Conservation (phyloP, 495 filamentous ascomycete species). For the Cercophora newfieldiana region DNA sequence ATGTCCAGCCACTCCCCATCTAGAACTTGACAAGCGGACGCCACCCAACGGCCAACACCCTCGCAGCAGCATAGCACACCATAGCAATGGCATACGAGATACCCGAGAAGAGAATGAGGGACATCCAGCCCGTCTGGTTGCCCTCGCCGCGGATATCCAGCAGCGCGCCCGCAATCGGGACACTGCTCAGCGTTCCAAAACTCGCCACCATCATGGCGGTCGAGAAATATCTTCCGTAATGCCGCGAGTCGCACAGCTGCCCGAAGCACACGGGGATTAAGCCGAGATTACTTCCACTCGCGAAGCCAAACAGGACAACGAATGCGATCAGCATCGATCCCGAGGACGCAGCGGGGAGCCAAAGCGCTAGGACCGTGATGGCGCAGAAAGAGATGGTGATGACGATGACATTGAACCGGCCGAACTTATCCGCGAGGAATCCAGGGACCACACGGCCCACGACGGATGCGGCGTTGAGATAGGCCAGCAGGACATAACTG, state of each 20-base stretch:
- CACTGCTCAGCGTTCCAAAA: constrained; percentile 82
- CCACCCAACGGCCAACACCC: constrained; percentile 71
- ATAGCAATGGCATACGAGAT: constrained; percentile 62
- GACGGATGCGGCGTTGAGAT: constrained; percentile 57
- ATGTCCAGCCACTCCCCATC: too few relatives aligned
- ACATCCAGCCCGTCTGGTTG: constrained; percentile 53
- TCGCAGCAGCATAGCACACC: constrained; percentile 60
- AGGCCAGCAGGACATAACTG: constrained; percentile 62
- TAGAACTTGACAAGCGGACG: constrained; percentile 51
- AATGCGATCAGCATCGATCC: constrained; percentile 68
- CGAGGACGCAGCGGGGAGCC: constrained; percentile 68
- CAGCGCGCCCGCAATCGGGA: constrained; percentile 83
- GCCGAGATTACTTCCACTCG: constrained; percentile 79
- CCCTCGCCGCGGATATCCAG: constrained; percentile 42
- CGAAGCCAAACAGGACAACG: constrained; percentile 78
- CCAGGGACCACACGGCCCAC: constrained; percentile 72
- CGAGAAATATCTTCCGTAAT: constrained; percentile 83
- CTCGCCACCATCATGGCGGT: constrained; percentile 88
- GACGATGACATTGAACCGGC: constrained; percentile 53
- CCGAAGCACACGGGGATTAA: constrained; percentile 88
- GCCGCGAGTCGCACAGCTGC: constrained; percentile 81
- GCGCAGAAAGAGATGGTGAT: constrained; percentile 63
- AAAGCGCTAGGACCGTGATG: constrained; percentile 70
- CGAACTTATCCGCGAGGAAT: constrained; percentile 65
- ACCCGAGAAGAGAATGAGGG: constrained; percentile 67